Conservation (phyloP, 495 filamentous ascomycete species). For the Podospora bellae-mahoneyi region DNA sequence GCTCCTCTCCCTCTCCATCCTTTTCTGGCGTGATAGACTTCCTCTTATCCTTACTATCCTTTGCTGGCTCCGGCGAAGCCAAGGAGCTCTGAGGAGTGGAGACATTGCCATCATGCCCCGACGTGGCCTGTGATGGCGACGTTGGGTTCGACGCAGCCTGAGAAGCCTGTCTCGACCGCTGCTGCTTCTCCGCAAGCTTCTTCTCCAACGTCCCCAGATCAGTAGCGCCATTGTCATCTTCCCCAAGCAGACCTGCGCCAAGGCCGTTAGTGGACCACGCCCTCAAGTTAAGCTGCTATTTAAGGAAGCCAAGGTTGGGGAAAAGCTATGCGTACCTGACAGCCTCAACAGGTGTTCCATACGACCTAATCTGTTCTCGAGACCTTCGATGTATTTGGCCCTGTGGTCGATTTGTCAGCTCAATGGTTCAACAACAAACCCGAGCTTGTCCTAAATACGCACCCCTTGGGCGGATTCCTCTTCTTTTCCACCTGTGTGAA, state of each 20-base stretch:
- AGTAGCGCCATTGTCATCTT: conserved; percentile 81
- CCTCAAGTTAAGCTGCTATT: neutral
- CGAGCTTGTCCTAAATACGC: conserved; percentile 19
- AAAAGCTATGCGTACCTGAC: conserved; percentile 54
- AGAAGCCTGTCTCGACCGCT: conserved; percentile 44
- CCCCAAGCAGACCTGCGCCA: conserved; percentile 61
- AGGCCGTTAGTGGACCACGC: conserved; percentile 17
- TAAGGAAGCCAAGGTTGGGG: neutral
- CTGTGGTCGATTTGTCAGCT: conserved; percentile 42
- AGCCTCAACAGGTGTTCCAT: conserved; percentile 90
- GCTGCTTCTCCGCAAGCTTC: conserved; percentile 65
- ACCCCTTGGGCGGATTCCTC: conserved; percentile 96
- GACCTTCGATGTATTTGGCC: conserved; percentile 96
- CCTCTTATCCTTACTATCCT: conserved; percentile 48
- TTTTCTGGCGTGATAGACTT: conserved; percentile 35
- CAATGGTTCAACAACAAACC: neutral
- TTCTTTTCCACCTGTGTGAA: conserved; percentile 99
- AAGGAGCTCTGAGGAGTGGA: conserved; percentile 58
- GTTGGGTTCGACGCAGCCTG: conserved; percentile 45
- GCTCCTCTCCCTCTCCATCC: conserved; percentile 56
- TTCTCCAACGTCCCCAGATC: conserved; percentile 87
- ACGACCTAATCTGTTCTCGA: conserved; percentile 88
- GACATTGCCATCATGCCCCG: conserved; percentile 45
- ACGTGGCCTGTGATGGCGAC: conserved; percentile 44
- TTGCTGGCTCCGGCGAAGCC: conserved; percentile 58